Evolutionary conservation across 2,329 filamentous ascomycete species (phyloP), one percentile per base, ranked within the genome.

Genomic region (Colletotrichum sansevieriae): DNA sequence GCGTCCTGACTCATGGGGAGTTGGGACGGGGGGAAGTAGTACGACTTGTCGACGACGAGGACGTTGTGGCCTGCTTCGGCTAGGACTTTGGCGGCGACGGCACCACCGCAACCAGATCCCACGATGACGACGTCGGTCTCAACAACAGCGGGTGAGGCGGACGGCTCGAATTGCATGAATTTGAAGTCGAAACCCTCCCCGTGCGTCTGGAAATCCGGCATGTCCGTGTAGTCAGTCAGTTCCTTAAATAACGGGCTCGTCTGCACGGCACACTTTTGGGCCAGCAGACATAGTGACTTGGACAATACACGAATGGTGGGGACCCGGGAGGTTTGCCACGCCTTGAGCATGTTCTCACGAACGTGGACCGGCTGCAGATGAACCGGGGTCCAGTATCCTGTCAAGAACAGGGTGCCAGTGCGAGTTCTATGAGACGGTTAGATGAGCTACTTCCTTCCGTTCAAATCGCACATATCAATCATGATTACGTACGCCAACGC

Each of bases 91-190:
- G 95, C 94, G 41, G 87, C 88, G 0, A 97, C 94, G 10, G 86
- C 93, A 46, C 92, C 94, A 71, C 95, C 95, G 73, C 93, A 97
- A 33, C 95, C 95, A 43, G 92, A 96, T 2, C 95, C 95, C 20
- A 98, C 86, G 66, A 98, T 90, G 46, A 97, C 88, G 1, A 97
- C 89, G 77, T 98, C 95, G 0, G 92, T 91, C 62, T 93, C 88
- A 39, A 95, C 79, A 1, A 83, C 82, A 67, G 88, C 88, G 0
- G 88, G 83, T 4, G 75, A 72, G n/a, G 73, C 71, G 6, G 75
- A 77, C 2, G 74, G 61, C 2, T 76, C 78, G 72, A 91, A 83
- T 74, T 92, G 89, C 52, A 91, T 75, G 73, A 93, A 93, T 0
- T 83, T 77, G 75, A 87, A 92, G 41, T 86, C 80, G 68, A 85